phyloP scores from a whole-genome alignment of 1,139 yeast genomes.

The Entelexis sorbosivorans region DNA sequence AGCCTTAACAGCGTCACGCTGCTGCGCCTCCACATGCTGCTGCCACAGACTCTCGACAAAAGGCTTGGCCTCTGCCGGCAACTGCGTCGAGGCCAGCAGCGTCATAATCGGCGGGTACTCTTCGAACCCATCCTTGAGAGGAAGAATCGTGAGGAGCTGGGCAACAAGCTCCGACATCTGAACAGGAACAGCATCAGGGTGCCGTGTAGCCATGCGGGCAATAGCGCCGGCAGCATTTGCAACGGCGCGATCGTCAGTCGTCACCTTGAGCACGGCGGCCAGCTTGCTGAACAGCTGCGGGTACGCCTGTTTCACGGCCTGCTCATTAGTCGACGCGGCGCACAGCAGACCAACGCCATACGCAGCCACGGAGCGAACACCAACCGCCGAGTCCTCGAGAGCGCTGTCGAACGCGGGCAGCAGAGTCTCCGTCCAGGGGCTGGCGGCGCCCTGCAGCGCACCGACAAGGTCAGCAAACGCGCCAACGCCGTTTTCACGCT shows the following conservation, averaged over 20 bases:
- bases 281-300: constrained; percentile 62
- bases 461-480: constrained; percentile 80
- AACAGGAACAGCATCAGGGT: constrained; percentile 57
- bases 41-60: constrained; percentile 16
- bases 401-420: constrained; percentile 58
- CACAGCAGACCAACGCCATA: constrained; percentile 85
- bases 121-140: constrained; percentile 79
- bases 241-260: constrained; percentile 67
- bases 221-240: constrained; percentile 98
- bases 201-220: constrained; percentile 74
- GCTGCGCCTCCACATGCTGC: constrained; percentile 20
- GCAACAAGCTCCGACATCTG: constrained; percentile 61
- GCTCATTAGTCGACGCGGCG: constrained; percentile 40
- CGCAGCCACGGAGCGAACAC: constrained; percentile 91
- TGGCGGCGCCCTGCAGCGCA: constrained; percentile 53
- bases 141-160: constrained; percentile 66
- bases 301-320: constrained; percentile 54
- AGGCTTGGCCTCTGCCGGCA: constrained; percentile 14
- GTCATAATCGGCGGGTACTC: constrained; percentile 87
- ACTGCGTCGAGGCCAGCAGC: constrained; percentile 43
- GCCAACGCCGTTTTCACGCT: constrained; percentile 79
- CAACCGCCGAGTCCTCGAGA: constrained; percentile 69
- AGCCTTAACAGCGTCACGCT: constrained; percentile 18
- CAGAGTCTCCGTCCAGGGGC: constrained; percentile 60
- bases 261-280: constrained; percentile 52